These are phyloP conservation scores for Globisporangium echinulatum DNA, from an alignment of 352 stramenopile genomes.

Conservation along the genomic window DNA sequence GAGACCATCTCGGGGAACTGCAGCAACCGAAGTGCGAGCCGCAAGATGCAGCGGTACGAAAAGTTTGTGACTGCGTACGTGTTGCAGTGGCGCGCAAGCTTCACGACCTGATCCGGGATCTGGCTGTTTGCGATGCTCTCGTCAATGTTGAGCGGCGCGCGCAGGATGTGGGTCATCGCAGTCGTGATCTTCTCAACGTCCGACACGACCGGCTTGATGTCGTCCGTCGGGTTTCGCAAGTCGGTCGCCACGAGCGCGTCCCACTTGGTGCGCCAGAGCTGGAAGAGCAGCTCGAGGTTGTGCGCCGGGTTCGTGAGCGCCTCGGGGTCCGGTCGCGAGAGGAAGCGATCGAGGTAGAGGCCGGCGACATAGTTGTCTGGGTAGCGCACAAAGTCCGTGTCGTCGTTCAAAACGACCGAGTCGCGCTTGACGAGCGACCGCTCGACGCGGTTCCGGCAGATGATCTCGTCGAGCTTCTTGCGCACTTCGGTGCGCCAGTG, in stretches of 20 bases:
- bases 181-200: conserved; percentile 67
- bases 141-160: conserved; percentile 59
- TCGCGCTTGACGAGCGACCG: conserved; percentile 70
- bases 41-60: conserved; percentile 58
- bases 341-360: conserved; percentile 69
- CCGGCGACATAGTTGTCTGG: conserved; percentile 67
- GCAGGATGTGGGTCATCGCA: conserved; percentile 64
- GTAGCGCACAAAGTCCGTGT: conserved; percentile 52
- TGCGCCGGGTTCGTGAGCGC: conserved; percentile 70
- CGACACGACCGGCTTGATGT: conserved; percentile 36
- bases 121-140: conserved; percentile 57
- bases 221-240: conserved; percentile 49
- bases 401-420: conserved; percentile 63
- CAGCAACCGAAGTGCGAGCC: conserved; percentile 52
- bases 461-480: conserved; percentile 68
- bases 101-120: conserved; percentile 69
- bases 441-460: conserved; percentile 71
- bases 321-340: conserved; percentile 62
- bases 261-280: conserved; percentile 59
- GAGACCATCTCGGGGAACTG: conserved; percentile 64
- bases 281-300: conserved; percentile 73
- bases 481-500: conserved; percentile 67
- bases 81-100: conserved; percentile 72
- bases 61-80: conserved; percentile 62
- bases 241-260: conserved; percentile 51